Evolutionary conservation across 345 rosid genomes (phyloP).

Genomic region (Pugionium dolabratum): DNA sequence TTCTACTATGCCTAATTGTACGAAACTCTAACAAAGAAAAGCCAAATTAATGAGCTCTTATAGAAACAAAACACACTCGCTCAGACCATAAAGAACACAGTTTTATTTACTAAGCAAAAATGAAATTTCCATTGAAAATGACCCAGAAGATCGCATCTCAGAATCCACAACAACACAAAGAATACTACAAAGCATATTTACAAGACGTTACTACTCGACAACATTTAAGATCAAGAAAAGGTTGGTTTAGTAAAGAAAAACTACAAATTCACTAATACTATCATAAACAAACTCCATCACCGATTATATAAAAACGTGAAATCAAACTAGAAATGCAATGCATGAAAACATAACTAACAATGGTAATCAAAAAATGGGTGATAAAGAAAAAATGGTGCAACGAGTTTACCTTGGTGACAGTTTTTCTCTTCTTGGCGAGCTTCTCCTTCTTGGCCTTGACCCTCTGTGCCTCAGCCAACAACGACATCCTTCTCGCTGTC

Average conservation of each 20-base stretch:
- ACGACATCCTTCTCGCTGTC: slow-evolving; percentile 91
- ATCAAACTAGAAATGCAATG: background rate
- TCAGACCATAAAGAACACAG: background rate
- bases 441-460: slow-evolving; percentile 98
- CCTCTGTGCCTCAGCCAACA: slow-evolving; percentile 90
- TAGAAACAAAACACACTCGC: background rate
- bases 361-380: background rate
- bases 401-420: slow-evolving; percentile 65
- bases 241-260: background rate
- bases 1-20: background rate
- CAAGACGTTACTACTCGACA: background rate
- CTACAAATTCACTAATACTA: background rate
- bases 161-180: background rate
- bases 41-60: background rate
- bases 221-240: background rate
- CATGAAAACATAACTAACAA: background rate
- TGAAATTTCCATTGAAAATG: background rate
- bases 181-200: background rate
- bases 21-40: background rate
- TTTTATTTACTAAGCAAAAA: background rate
- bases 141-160: background rate
- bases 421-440: slow-evolving; percentile 79
- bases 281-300: background rate
- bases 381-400: background rate
- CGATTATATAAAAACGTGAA: background rate